Base-by-base conservation (phyloP, 148 eudicot genomes). In the Cornus florida region DNA sequence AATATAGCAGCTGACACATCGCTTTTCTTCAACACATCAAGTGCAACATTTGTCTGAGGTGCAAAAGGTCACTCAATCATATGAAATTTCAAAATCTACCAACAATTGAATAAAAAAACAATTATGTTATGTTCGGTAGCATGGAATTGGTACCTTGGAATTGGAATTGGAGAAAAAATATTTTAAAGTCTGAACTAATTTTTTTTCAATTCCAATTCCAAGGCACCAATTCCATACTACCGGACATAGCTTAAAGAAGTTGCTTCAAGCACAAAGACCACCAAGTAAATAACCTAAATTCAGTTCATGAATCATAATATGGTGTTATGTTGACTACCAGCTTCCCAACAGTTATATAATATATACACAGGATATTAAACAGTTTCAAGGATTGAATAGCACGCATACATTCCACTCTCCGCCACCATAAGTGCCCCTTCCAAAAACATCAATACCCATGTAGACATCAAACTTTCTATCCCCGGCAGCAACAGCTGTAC, bases 401-500 rank as follows among this genome's bases (percentile, higher is more conserved):
- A 10, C 73, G 86, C 97, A 70, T 90, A 93, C 99, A 77, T 81
- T 79, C 97, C 99, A 95, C 70, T 93, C 87, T 75, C 99, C 99
- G 62, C 94, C 99, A 67, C 99, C 99, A 83, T 68, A 95, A 71
- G 97, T 91, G 71, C 83, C 82, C 81, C 99, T 90, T 71, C 98
- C 99, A 76, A 95, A 95, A 64, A 95, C 97, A 88, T 95, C 99
- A 75, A 95, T 91, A 35, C 99, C 99, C 97, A 91, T 86, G 86
- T 93, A 95, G 46, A 95, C 93, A 66, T 95, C 97, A 75, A 82
- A 92, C 82, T 89, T 93, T 85, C 99, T 86, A 57, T 90, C 87
- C 77, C 95, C 99, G 79, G 99, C 99, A 86, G 86, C 89, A 12
- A 66, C 73, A 83, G 99, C 97, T 56, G 97, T 93, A 59, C 67